Evolutionary conservation across 2,329 filamentous ascomycete species (phyloP).

Genomic region (Penicillium brasilianum): DNA sequence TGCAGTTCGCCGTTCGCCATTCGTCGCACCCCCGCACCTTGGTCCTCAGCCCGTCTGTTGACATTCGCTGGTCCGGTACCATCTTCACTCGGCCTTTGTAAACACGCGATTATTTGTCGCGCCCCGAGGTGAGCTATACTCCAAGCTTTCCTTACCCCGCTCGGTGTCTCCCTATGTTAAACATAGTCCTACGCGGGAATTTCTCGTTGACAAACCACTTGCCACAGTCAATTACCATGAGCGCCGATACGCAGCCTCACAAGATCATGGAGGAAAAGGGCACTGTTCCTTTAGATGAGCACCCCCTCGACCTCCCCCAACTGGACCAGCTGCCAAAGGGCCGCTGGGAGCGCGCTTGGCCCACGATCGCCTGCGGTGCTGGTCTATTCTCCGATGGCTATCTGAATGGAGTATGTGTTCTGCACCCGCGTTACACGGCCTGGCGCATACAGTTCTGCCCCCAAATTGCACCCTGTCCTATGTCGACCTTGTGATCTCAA

Average conservation of each 20-base stretch:
- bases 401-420: conserved; percentile 73
- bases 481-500: not conserved
- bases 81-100: not conserved
- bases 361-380: conserved; percentile 85
- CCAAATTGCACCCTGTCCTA: not conserved
- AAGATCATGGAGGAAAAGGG: conserved; percentile 25
- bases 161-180: not conserved
- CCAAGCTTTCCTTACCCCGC: not conserved
- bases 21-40: not conserved
- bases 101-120: not conserved
- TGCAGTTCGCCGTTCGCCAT: not conserved
- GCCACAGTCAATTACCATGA: conserved; percentile 9
- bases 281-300: conserved; percentile 15
- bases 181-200: no score
- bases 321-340: conserved; percentile 40
- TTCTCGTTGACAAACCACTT: not conserved
- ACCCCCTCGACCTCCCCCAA: conserved; percentile 28
- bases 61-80: conserved; percentile 13
- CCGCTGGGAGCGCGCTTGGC: conserved; percentile 64
- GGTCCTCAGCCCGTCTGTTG: not conserved
- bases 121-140: not conserved
- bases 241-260: conserved; percentile 17
- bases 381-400: conserved; percentile 93
- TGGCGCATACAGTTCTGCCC: not conserved
- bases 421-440: not conserved